Evolutionary conservation across 495 filamentous ascomycete species (phyloP), one percentile per base, ranked within the genome.

Genomic region (Chlorociboria aeruginascens): DNA sequence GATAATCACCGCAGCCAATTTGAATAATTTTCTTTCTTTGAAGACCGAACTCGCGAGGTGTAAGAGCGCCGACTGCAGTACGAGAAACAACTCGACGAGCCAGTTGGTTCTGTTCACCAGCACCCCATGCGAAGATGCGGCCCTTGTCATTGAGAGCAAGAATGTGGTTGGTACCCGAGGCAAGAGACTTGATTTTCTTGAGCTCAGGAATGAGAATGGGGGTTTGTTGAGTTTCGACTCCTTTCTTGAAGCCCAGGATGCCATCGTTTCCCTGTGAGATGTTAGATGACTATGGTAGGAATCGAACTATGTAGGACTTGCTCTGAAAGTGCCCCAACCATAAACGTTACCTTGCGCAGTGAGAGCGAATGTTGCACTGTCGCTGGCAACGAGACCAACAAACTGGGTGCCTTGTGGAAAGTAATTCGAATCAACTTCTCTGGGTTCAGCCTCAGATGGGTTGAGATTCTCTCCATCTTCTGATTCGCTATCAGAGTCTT

Each of bases 21-120:
- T 69, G 61, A 3, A 59, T 66, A 34, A 80, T 73, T 52, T 74
- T 71, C 60, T 74, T 71, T 43, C 69, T 66, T 31, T 79, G 76
- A 14, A 85, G 68, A 20, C 80, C 81, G 51, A 94, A 76, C 53
- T 81, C 77, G 13, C 73, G 73, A 12, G 87, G 87, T 40, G 71
- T 68, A 13, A 92, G 72, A 4, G 79, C 79, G 20, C 75, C 72
- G 43, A 61, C 56, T 7, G 71, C 66, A 35, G 74, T 79, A 44
- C 81, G 77, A 60, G 81, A 73, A 4, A 81, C 71, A 13, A 83
- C 64, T 37, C 75, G 73, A 39, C 82, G 81, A 9, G 79, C 85
- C n/a, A 89, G 80, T 61, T 88, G 85, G 58, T 72, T 70, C 53
- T 86, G 81, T 49, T 87, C 78, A 42, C 82, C 82, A 50, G 72